Base-by-base conservation (phyloP, 2,329 filamentous ascomycete species). In the Hymenoscyphus repandus region DNA sequence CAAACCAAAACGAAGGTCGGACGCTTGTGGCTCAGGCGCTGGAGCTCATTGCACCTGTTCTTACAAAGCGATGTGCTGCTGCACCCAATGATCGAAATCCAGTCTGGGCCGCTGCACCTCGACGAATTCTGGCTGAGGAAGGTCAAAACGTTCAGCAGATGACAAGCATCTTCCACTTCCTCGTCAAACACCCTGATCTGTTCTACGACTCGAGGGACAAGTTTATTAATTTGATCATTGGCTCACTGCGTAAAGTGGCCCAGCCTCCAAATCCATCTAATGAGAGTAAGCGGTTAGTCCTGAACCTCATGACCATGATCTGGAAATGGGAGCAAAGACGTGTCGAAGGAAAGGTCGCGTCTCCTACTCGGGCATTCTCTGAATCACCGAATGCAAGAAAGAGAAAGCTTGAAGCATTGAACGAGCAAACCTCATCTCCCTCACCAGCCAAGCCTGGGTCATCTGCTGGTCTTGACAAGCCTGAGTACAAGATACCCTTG, bases 121-220 rank as follows among this genome's bases (percentile, higher is more conserved):
- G 92, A 38, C 89, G 91, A 48, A 95, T 99, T 27, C 72, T 99
- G 18, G 85, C 90, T 3, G 95, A 99, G 66, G 93, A 99, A 68
- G 91, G 89, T 22, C 89, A 93, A 56, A 99, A 99, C 62, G 78
- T 92, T 42, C 91, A 95, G 68, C 93, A 97, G 70, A 86, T 97
- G 72, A 96, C 90, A 47, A 93, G 88, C 72, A 97, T 99, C 61
- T 97, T 96, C 74, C 88, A 96, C 63, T 99, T 99, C 70, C 76
- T 99, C 32, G 92, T 96, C 33, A 83, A 88, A 50, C 92, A 99
- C 66, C 87, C 91, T 0, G 86, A 93, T 62, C 74, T 99, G 4
- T 99, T 99, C 72, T 99, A 95, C 61, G 92, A 97, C 57, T 90
- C 90, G 1, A 79, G 93, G 49, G 93, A 99, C 58, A 91, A 92